Evolutionary conservation across 129 eudicot genomes (phyloP).

Genomic region (Artemisia annua): DNA sequence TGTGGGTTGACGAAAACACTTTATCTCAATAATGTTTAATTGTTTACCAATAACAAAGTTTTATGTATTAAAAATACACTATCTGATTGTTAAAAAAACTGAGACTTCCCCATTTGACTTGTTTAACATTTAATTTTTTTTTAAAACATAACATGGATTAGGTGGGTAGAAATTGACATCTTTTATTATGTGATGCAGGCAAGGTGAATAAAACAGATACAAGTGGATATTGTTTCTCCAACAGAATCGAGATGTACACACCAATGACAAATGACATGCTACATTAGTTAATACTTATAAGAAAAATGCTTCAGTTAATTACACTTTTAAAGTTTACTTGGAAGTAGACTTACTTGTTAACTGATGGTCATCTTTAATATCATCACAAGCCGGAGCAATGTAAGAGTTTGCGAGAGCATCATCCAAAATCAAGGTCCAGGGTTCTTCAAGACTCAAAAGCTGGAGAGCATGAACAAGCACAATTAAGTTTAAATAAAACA

Average conservation of each 20-base stretch:
- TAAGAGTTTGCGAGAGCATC: conserved; percentile 90
- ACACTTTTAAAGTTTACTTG: not conserved
- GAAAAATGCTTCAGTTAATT: not conserved
- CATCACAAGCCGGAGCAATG: conserved; percentile 82
- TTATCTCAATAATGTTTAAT: no score
- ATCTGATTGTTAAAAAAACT: no score
- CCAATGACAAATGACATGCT: no score
- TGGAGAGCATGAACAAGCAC: conserved; percentile 22
- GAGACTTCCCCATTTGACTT: no score
- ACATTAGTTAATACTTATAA: not conserved
- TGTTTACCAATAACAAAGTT: no score
- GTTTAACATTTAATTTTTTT: no score
- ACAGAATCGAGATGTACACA: not conserved
- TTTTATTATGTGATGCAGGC: not conserved
- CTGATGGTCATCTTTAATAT: conserved; percentile 71
- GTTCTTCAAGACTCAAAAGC: conserved; percentile 73
- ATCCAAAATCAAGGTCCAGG: conserved; percentile 85
- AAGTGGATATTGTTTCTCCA: not conserved
- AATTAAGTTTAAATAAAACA: not conserved
- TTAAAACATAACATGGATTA: no score
- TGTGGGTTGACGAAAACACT: no score
- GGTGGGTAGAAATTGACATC: not conserved
- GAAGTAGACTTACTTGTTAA: conserved; percentile 63
- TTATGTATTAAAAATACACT: no score
- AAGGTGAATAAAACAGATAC: not conserved